Conservation (phyloP, 805 yeast species). For the Kuraishia ogatae region DNA sequence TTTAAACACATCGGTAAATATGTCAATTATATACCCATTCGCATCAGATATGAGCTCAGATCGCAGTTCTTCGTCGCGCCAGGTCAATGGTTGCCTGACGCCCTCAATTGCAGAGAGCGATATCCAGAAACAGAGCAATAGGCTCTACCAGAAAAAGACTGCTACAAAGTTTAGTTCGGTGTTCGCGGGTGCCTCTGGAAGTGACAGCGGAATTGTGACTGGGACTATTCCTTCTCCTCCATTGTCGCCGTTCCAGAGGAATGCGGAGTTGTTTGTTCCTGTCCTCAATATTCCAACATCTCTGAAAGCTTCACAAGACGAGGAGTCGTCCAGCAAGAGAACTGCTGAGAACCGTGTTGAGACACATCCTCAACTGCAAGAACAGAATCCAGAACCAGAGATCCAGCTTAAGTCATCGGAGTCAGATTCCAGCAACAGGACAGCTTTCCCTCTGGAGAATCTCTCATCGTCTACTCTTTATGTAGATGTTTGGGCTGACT, state of each 20-base stretch:
- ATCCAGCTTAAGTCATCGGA: not conserved
- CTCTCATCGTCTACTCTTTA: constrained; percentile 32
- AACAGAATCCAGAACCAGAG: not conserved
- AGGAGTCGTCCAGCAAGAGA: not conserved
- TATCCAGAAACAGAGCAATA: not conserved
- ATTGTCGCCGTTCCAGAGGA: not conserved
- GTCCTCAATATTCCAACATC: not conserved
- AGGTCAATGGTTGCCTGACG: constrained; percentile 4
- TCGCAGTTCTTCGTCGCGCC: constrained; percentile 2
- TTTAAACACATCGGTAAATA: not conserved
- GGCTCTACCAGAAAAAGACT: not conserved
- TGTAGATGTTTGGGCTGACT: constrained; percentile 42
- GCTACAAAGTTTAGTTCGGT: not conserved
- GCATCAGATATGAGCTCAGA: not conserved
- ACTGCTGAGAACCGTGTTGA: not conserved
- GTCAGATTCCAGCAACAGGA: not conserved
- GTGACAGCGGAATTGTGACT: not conserved
- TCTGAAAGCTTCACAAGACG: not conserved
- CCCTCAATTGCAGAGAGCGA: constrained; percentile 2
- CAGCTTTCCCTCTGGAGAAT: constrained; percentile 37
- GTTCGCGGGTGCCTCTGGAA: not conserved
- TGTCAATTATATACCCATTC: constrained; percentile 2
- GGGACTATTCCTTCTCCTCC: not conserved
- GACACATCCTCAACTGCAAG: not conserved
- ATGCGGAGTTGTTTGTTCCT: not conserved